Evolutionary conservation across 768 basidiomycete species (phyloP), one percentile per base, ranked within the genome.

Genomic region (Boletus subparvulus): DNA sequence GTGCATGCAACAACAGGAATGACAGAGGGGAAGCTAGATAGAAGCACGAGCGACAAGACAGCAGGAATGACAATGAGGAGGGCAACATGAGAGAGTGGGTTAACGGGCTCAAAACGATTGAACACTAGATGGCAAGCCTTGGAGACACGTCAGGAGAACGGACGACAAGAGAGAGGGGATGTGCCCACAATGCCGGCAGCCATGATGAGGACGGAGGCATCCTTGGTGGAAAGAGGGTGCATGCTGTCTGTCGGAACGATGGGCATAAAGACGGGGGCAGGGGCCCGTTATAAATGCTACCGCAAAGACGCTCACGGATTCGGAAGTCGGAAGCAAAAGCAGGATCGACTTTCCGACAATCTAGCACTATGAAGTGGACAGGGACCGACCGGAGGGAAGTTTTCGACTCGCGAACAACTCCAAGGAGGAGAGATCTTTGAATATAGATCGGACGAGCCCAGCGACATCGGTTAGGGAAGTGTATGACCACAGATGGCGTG

Each of bases 311-410:
- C 63, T 61, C 56, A 54, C 70, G 71, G 67, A 59, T 64, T 73
- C 65, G 71, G 71, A 61, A 64, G 39, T 55, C 71, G 69, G 65
- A 68, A 61, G 65, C 1, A 39, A 50, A 37, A 50, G 62, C 61
- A 69, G 65, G 69, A 72, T 72, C 72, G 70, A 72, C 70, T 67
- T 67, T 68, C 66, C 59, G 70, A 73, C 71, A 70, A 73, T 73
- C 70, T 73, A 55, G 60, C 59, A 61, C 50, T 30, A 57, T 48
- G 61, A 61, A 60, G 60, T 56, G 28, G 65, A 46, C 63, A 69
- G 61, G 58, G 50, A 62, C 59, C 51, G 24, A 55, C 45, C 47
- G 17, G 39, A 60, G 49, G 58, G 61, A 62, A 54, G 56, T 61
- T 59, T 65, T 65, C 70, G 56, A 51, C 56, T 67, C 41, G 56